A percentile compares a stretch with the other conserved stretches of the same genome.
Evolutionary conservation across 2,329 filamentous ascomycete genomes (phyloP).

Genomic region (Sporothrix luriei): DNA sequence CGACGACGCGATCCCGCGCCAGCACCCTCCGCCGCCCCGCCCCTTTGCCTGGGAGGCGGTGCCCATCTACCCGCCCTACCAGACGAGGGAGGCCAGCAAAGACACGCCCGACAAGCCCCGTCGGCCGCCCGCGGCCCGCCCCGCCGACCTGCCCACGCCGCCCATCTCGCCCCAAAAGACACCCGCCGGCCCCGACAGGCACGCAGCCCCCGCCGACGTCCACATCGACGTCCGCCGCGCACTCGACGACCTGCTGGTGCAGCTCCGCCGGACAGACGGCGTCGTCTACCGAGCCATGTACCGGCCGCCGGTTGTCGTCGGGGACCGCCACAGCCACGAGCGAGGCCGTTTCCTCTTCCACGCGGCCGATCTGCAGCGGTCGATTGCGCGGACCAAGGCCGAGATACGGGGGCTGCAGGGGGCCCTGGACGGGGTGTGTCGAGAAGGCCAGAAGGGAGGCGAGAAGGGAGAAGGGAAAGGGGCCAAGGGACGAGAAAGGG

Average conservation of each 20-base stretch:
- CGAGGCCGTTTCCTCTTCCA: not conserved
- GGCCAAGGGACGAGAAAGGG: not conserved
- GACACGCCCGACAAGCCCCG: too few species aligned
- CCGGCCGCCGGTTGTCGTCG: slow-evolving; percentile 8
- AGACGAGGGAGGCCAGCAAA: not conserved
- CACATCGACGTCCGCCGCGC: not conserved
- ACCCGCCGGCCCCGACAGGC: not conserved
- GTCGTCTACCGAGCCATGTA: slow-evolving; percentile 26
- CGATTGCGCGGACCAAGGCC: slow-evolving; percentile 18
- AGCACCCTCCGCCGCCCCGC: not conserved
- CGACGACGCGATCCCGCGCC: not conserved
- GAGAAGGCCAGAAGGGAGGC: not conserved
- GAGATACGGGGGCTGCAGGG: slow-evolving; percentile 7
- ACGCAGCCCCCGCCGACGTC: not conserved
- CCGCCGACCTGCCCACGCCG: not conserved
- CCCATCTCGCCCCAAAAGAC: not conserved
- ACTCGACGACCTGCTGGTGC: slow-evolving; percentile 29
- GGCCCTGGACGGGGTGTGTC: not conserved
- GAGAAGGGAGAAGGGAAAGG: too few species aligned
- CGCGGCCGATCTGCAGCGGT: slow-evolving; percentile 17
- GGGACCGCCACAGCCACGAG: not conserved
- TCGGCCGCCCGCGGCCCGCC: not conserved
- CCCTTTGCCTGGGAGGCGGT: slow-evolving; percentile 4
- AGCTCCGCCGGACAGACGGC: slow-evolving; percentile 29
- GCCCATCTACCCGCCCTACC: not conserved